These are phyloP conservation scores for Phytophthora fragariaefolia DNA, from an alignment of 352 stramenopile species.

Conservation along the genomic window DNA sequence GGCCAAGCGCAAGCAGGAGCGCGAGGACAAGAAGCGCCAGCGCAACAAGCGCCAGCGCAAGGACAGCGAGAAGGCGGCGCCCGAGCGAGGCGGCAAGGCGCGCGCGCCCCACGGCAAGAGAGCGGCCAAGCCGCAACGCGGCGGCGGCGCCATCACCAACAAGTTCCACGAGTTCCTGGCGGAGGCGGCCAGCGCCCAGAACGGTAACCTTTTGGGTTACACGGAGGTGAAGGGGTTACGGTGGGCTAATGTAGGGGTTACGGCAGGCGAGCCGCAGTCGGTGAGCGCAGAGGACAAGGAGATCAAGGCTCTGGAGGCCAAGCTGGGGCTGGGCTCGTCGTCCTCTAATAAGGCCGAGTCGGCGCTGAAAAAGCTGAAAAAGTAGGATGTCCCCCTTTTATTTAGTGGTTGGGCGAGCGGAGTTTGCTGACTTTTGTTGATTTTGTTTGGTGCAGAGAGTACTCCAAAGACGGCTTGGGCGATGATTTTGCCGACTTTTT, in stretches of 20 bases:
- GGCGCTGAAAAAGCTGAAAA: conserved; percentile 71
- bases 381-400: too few species aligned
- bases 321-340: conserved; percentile 54
- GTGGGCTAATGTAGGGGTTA: neutral
- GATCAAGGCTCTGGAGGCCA: conserved; percentile 80
- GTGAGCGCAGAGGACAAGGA: conserved; percentile 57
- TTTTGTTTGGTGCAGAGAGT: conserved; percentile 57
- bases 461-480: conserved; percentile 77
- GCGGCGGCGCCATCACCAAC: conserved; percentile 54
- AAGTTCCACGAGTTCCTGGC: conserved; percentile 84
- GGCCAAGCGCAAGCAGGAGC: conserved; percentile 80
- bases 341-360: conserved; percentile 47
- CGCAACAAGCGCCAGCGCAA: conserved; percentile 68
- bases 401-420: too few species aligned
- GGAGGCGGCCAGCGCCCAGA: conserved; percentile 50
- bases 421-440: conserved; percentile 13
- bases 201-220: neutral
- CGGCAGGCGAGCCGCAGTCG: conserved; percentile 32
- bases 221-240: too few species aligned
- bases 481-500: conserved; percentile 88
- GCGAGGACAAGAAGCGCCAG: conserved; percentile 78
- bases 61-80: conserved; percentile 9
- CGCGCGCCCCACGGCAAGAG: conserved; percentile 14
- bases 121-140: conserved; percentile 14
- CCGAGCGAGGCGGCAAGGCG: conserved; percentile 12